Evolutionary conservation across 176 grass and related monocot genomes (phyloP), one percentile per base, ranked within the genome.

Genomic region (Avena sativa): DNA sequence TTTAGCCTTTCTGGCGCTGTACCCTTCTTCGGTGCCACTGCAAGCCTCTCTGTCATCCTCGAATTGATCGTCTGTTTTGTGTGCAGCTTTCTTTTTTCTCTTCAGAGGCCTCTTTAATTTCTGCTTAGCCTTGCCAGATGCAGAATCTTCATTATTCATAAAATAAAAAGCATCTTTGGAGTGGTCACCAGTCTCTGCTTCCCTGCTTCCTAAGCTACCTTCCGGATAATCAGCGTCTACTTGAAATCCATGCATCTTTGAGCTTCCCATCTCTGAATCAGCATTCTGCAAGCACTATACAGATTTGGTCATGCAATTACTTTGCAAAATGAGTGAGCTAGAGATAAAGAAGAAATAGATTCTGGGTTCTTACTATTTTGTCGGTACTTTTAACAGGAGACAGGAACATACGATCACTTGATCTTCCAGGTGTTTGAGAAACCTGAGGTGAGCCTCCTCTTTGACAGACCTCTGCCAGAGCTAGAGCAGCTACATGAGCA

Each of bases 31-130:
- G 36, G 96, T 98, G 67, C 93, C 96, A 86, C 93, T 98, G 83
- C 96, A 96, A 82, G 96, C 96, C 79, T 98, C 96, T 88, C 88
- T 96, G 46, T 98, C 96, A 94, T 95, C 90, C 53, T 95, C 93
- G 60, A 89, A 83, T 74, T 71, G 87, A 77, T 85, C 82, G 3
- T 84, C 87, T 59, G 67, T 32, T 87, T 80, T 87, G 23, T 52
- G 62, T 79, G 58, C 80, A 81, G 44, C 67, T 87, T 91, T 95
- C 84, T 89, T 84, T 71, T 66, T 90, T 85, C 83, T 90, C 88
- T 83, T 92, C 43, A 92, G 91, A 65, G 70, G 44, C 57, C 86
- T 93, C 66, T 92, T 96, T 44, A 88, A 61, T 76, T 91, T 98
- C 34, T 88, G 90, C 83, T 68, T 83, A 89, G 87, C 79, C 62